Conservation (phyloP, 2,329 filamentous ascomycete species). For the Diaporthe sp. region DNA sequence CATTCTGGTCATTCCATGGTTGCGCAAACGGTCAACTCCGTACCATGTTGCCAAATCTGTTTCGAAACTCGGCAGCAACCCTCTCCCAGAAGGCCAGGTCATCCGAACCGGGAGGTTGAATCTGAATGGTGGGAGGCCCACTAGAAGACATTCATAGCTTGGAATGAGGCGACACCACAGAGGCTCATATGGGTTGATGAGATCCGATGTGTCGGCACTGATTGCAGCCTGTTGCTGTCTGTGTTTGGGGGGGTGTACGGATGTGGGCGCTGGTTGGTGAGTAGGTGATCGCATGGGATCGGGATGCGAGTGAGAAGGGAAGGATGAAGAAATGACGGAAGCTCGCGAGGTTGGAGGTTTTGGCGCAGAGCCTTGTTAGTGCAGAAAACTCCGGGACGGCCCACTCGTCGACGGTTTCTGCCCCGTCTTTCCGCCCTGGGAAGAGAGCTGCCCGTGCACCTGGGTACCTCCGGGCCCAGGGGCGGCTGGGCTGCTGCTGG, state of each 20-base stretch:
- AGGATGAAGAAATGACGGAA: constrained; percentile 22
- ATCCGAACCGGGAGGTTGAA: constrained; percentile 35
- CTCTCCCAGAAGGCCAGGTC: constrained; percentile 40
- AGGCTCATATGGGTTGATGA: constrained; percentile 26
- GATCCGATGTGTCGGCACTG: constrained; percentile 7
- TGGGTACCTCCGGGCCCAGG: neutral
- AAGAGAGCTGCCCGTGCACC: neutral
- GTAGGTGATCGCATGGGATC: neutral
- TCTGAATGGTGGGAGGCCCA: constrained; percentile 32
- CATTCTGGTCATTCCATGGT: neutral
- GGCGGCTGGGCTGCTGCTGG: neutral
- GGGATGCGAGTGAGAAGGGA: constrained; percentile 7
- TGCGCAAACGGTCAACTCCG: constrained; percentile 23
- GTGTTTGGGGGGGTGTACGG: neutral
- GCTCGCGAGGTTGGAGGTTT: constrained; percentile 14
- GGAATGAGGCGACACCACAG: constrained; percentile 18
- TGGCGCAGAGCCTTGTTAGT: constrained; percentile 17
- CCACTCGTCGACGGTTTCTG: constrained; percentile 28
- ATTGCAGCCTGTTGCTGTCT: neutral
- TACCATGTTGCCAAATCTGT: constrained; percentile 43
- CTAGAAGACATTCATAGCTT: constrained; percentile 36
- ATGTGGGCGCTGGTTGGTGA: neutral
- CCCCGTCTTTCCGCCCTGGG: constrained; percentile 21
- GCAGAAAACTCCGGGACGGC: constrained; percentile 24
- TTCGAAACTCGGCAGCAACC: constrained; percentile 41